These are phyloP conservation scores for Populus nigra DNA, from an alignment of 345 rosid species.

Conservation along the genomic window DNA sequence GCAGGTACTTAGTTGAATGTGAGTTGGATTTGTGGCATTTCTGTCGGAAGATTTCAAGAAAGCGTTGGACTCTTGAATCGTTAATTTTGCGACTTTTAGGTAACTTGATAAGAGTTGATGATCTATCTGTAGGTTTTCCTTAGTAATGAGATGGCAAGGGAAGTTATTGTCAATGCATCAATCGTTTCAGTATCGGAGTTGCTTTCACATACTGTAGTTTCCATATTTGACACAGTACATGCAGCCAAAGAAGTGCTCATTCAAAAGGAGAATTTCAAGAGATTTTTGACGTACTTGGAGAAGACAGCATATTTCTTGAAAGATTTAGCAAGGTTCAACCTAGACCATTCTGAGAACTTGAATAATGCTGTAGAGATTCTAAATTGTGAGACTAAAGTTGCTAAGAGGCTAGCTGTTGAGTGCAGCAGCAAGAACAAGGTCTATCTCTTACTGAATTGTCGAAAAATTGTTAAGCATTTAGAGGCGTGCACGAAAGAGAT, in stretches of 20 bases:
- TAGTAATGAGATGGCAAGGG: conserved; percentile 19
- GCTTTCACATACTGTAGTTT: conserved; percentile 17
- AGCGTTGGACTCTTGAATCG: too few relatives aligned
- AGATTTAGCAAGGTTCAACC: conserved; percentile 19
- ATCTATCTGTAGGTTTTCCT: conserved; percentile 6
- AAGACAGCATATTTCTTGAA: conserved; percentile 11
- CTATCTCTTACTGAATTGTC: conserved; percentile 23
- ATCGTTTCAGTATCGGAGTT: conserved; percentile 12
- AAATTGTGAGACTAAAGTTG: conserved; percentile 17
- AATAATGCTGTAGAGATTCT: conserved; percentile 12
- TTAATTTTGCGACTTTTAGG: too few relatives aligned
- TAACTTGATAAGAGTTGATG: neutral
- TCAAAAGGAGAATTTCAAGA: conserved; percentile 22
- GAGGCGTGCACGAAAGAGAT: conserved; percentile 17
- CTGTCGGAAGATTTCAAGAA: too few relatives aligned
- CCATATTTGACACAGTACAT: conserved; percentile 18
- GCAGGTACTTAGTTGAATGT: too few relatives aligned
- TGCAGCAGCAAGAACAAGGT: conserved; percentile 16
- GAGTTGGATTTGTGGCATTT: too few relatives aligned
- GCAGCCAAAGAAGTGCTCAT: conserved; percentile 13
- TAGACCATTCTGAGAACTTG: conserved; percentile 11
- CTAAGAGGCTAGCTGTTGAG: conserved; percentile 16
- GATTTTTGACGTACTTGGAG: conserved; percentile 24
- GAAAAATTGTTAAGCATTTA: conserved; percentile 16
- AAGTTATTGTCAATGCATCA: neutral